Base-by-base conservation (phyloP, 164 flowering plant species). In the Vitis rotundifolia region DNA sequence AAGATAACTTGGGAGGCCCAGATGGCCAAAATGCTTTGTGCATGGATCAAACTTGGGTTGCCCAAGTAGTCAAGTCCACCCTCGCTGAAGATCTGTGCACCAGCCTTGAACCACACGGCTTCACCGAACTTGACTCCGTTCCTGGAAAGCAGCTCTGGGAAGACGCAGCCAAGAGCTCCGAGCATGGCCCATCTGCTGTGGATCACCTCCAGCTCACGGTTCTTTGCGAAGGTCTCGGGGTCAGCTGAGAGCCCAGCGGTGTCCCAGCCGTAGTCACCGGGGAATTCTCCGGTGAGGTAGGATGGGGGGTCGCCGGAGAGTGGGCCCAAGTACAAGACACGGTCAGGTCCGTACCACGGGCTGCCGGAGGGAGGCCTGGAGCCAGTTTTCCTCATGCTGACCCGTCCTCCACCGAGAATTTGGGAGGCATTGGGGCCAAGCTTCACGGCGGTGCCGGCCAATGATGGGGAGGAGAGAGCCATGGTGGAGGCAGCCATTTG, bases 401-500 rank as follows among this genome's bases (percentile, higher is more conserved):
- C 15, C 3, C 87, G 71, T 57, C 82, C 87, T 9, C 44, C 65
- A 0, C 85, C 83, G 19, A 68, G 47, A 55, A 74, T 16, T 48
- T 80, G 80, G 16, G 78, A 50, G 66, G 68, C 59, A 61, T 69
- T 13, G 0, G 79, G 79, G 53, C 78, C 13, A 28, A 82, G 76
- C 55, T 82, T 82, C 66, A 82, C 80, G 0, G 85, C 85, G 81
- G 79, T 75, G 37, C 91, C 88, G 73, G 83, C 77, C 47, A 87
- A 56, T 4, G 83, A 49, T 1, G 88, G 84, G 71, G 90, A 87
- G 52, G 90, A 87, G 28, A 87, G 87, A 26, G 90, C 82, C 90
- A 85, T 87, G 44, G 88, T 76, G 2, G 89, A 70, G 67, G 87
- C 79, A 5, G 91, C 86, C 87, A 87, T 85, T 37, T 57, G 74